phyloP scores from a whole-genome alignment of 257 asterid genomes.

The Primulina eburnea region DNA sequence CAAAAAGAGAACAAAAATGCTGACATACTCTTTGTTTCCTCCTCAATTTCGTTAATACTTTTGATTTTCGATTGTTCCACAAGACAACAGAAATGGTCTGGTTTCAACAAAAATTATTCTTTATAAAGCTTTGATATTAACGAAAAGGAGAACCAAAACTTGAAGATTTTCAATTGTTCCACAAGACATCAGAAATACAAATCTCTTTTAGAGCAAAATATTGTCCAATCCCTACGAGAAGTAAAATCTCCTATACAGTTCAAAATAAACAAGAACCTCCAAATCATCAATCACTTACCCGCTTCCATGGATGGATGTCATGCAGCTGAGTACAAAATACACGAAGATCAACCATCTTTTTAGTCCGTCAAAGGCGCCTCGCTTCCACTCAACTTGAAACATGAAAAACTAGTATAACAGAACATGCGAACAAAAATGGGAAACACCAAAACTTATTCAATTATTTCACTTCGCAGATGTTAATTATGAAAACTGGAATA shows the following conservation, averaged over 20 bases:
- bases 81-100: neutral
- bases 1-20: too few species aligned
- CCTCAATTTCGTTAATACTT: neutral
- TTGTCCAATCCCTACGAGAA: slow-evolving; percentile 1
- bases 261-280: neutral
- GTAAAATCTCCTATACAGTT: neutral
- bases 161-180: neutral
- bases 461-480: too few species aligned
- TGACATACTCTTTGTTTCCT: too few species aligned
- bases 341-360: slow-evolving; percentile 32
- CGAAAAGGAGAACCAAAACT: slow-evolving; percentile 2
- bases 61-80: neutral
- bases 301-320: slow-evolving; percentile 24
- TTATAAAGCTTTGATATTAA: neutral
- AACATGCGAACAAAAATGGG: too few species aligned
- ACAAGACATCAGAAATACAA: neutral
- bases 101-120: neutral
- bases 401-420: too few species aligned
- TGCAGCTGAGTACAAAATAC: slow-evolving; percentile 20
- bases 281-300: slow-evolving; percentile 34
- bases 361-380: neutral
- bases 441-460: too few species aligned
- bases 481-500: too few species aligned
- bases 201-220: neutral
- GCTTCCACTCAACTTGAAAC: too few species aligned